Percentiles rank a stretch among this genome's conserved stretches.
Conservation (phyloP, 1,284 basidiomycete species). For the Apiotrichum gamsii region DNA sequence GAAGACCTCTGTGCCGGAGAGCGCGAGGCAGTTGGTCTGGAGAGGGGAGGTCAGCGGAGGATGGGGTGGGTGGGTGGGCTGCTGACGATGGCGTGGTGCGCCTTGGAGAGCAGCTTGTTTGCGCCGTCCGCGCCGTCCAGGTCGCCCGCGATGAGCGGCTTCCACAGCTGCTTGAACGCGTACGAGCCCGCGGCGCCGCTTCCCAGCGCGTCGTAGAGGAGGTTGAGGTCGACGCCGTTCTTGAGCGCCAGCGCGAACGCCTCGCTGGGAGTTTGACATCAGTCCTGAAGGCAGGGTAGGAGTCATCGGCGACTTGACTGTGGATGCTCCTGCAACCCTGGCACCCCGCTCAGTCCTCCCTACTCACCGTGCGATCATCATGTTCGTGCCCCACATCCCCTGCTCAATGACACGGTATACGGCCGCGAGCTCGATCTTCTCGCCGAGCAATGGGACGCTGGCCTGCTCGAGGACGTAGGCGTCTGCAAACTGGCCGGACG, state of each 20-base stretch:
- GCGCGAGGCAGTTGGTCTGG: not conserved
- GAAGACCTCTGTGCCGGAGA: not conserved
- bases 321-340: too few relatives aligned
- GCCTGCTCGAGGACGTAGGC: too few relatives aligned
- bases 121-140: not conserved
- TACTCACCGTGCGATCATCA: conserved; percentile 4
- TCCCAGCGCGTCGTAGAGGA: conserved; percentile 1
- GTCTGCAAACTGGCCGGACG: too few relatives aligned
- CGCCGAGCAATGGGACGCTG: too few relatives aligned
- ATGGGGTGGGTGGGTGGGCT: not conserved
- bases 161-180: conserved; percentile 4
- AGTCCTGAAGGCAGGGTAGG: not conserved
- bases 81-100: not conserved
- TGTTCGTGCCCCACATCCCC: conserved; percentile 2
- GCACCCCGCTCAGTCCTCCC: too few relatives aligned
- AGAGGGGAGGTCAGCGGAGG: not conserved
- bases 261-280: conserved; percentile 4
- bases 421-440: not conserved
- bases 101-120: not conserved
- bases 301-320: too few relatives aligned
- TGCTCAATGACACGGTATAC: conserved; percentile 3
- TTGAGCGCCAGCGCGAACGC: conserved; percentile 2
- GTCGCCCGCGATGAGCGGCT: not conserved
- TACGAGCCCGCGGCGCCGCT: conserved; percentile 3
- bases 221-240: conserved; percentile 2